Evolutionary conservation across 2,329 filamentous ascomycete species (phyloP).

Genomic region (Phialophora macrospora): DNA sequence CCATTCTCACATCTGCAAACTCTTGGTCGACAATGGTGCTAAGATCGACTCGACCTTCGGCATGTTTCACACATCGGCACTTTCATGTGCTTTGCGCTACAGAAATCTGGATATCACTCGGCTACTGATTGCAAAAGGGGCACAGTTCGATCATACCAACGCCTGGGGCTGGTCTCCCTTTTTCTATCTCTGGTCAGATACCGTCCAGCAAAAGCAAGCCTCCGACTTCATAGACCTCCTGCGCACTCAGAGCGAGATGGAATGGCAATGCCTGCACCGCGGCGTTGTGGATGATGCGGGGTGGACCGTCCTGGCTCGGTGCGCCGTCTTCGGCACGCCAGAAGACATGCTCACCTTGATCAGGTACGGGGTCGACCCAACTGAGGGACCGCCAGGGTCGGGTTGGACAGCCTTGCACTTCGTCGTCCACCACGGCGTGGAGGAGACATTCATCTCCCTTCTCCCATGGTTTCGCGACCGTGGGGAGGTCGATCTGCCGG

Average conservation of each 20-base stretch:
- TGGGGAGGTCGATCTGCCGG: not conserved
- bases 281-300: constrained; percentile 3
- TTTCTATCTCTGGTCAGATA: constrained; percentile 6
- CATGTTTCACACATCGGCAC: constrained; percentile 1
- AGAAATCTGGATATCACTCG: constrained; percentile 6
- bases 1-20: not conserved
- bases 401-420: constrained; percentile 6
- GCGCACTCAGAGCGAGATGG: not conserved
- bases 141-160: constrained; percentile 3
- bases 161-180: constrained; percentile 9
- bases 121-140: not conserved
- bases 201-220: constrained; percentile 1
- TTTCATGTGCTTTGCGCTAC: not conserved
- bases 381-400: not conserved
- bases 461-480: constrained; percentile 1
- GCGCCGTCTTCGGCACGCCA: constrained; percentile 1
- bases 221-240: constrained; percentile 1
- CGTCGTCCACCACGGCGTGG: not conserved
- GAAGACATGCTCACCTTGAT: not conserved
- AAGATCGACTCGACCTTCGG: constrained; percentile 9
- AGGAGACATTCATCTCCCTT: not conserved
- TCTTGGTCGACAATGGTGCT: not conserved
- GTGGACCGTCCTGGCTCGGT: constrained; percentile 3
- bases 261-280: constrained; percentile 3
- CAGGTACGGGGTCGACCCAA: constrained; percentile 9